Evolutionary conservation across 164 flowering plant species (phyloP), one percentile per base, ranked within the genome.

Genomic region (Cinnamomum micranthum): DNA sequence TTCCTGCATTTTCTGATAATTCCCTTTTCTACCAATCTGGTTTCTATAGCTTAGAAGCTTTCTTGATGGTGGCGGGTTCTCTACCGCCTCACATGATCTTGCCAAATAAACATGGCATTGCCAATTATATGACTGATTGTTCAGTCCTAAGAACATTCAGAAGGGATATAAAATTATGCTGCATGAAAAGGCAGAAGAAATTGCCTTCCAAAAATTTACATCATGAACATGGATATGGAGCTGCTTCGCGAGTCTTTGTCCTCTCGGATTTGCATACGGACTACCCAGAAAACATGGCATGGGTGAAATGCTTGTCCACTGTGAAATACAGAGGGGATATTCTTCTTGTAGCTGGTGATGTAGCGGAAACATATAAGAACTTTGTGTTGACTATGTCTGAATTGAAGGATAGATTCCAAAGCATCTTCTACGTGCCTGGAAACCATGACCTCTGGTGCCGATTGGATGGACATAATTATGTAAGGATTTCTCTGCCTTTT

Each of bases 361-460:
- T 93, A 3, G 87, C 95, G 0, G 97, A 91, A 86, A 85, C 91
- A 2, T 82, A 73, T 73, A 72, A 75, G 24, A 85, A 81, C 65
- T 93, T 93, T 75, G 74, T 85, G 22, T 63, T 73, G 31, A 87
- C 98, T 1, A 91, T 93, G 98, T 86, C 93, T 14, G 76, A 88
- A 20, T 76, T 93, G 81, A 89, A 81, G 78, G 87, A 86, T 71
- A 81, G 84, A 66, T 93, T 93, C 73, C 69, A 82, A 35, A 85
- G 82, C 78, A 94, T 90, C 31, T 87, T 93, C 74, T 90, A 20
- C 80, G 90, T 90, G 50, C 94, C 94, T 68, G 93, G 94, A 63
- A 90, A 90, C 77, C 94, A 90, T 75, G 93, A 91, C 74, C 86
- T 91, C 65, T 91, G 95, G 94, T 87, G 90, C 79, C 92, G 94